Conservation (phyloP, 2,329 filamentous ascomycete genomes). For the Gaeumannomyces sp. region DNA sequence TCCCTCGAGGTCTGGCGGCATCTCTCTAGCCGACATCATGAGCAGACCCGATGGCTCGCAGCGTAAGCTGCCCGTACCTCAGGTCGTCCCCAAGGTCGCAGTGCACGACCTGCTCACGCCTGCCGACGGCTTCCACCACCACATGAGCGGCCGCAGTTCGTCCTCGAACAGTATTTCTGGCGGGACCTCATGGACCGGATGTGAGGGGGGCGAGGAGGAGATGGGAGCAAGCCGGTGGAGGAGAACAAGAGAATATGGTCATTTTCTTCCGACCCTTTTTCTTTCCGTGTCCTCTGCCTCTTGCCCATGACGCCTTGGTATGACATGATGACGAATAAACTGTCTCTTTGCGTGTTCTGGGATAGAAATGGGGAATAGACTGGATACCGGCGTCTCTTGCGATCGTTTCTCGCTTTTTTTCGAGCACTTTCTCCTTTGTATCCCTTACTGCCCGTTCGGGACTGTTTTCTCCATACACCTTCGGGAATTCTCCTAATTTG, state of each 20-base stretch:
- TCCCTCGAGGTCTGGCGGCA: conserved; percentile 54
- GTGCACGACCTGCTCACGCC: conserved; percentile 77
- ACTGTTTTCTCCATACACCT: too few relatives aligned
- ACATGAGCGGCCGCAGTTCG: conserved; percentile 70
- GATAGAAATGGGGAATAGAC: background rate
- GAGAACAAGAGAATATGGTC: background rate
- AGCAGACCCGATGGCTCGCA: conserved; percentile 80
- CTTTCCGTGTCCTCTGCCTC: background rate
- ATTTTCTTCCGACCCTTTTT: background rate
- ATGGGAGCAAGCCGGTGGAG: background rate
- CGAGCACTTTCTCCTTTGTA: background rate
- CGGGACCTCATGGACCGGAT: conserved; percentile 43
- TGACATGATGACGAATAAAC: conserved; percentile 1
- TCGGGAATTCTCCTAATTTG: background rate
- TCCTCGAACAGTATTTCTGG: conserved; percentile 72
- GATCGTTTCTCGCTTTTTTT: background rate
- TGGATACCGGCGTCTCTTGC: background rate
- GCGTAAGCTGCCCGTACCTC: conserved; percentile 84
- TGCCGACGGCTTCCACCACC: conserved; percentile 48
- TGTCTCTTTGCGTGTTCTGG: background rate
- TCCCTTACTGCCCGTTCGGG: too few relatives aligned
- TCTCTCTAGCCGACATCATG: conserved; percentile 89
- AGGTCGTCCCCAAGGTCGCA: conserved; percentile 74
- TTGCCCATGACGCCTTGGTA: background rate
- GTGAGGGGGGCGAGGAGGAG: background rate